Evolutionary conservation across 2,329 filamentous ascomycete species (phyloP), one percentile per base, ranked within the genome.

Genomic region (Aspergillus sclerotialis): DNA sequence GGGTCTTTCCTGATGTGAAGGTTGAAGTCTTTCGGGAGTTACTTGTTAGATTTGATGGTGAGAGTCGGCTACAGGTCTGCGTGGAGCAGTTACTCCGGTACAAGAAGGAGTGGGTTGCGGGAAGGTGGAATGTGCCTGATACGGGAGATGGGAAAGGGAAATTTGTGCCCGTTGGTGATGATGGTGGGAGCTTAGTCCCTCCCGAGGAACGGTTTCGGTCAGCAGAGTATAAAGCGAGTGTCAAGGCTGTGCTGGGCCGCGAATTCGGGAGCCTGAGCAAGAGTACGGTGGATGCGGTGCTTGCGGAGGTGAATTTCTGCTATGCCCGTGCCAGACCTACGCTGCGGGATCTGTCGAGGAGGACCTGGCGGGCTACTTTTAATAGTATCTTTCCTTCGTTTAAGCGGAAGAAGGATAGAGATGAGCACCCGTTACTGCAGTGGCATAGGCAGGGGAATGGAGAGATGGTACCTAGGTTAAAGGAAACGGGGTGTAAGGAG

Each of bases 1-100:
- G 53, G 8, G 52, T 69, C 9, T 71, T 70, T 29, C 67, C 67
- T 1, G 65, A 69, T 38, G 54, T 69, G 27, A 61, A 61, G 32
- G 47, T 64, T 34, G 67, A 70, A 38, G 66, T 69, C 4, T 65
- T 70, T 27, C 64, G 67, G 5, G 67, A 70, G 45, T 43, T 70
- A 17, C 53, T 70, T 13, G 44, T 60, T 4, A 60, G 60, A 9
- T 70, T 70, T 41, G 65, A 68, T 39, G 67, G 65, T 8, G 49
- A 62, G 29, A 70, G 67, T 39, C 55, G 65, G 33, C 45, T 70
- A 7, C 58, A 68, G 32, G 58, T 70, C 19, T 68, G 64, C 35
- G 64, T 65, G 7, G 67, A 69, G 39, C 65, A 70, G 49, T 50
- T 70, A 5, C 46, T 69, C 30, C 58, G 63, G 26, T 57, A 69